A percentile compares a stretch with the other conserved stretches of the same genome.
Evolutionary conservation across 805 yeast species (phyloP).

Genomic region (Candida adriatica): DNA sequence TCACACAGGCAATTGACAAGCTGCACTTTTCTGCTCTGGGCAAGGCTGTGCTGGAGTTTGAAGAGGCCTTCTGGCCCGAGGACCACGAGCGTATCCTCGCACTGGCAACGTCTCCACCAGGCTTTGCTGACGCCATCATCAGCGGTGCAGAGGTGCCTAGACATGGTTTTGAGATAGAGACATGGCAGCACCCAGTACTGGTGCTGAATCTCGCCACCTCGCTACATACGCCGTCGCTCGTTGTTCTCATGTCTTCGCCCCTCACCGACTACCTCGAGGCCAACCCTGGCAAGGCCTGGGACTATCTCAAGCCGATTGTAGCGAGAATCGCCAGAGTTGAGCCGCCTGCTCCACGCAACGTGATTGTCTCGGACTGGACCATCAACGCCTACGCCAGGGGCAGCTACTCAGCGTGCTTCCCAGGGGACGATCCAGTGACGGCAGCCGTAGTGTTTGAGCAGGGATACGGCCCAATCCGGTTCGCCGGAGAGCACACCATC

Average conservation of each 20-base stretch:
- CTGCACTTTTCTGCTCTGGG: constrained; percentile 66
- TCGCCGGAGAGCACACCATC: constrained; percentile 89
- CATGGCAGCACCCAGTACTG: constrained; percentile 55
- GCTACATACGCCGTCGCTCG: constrained; percentile 44
- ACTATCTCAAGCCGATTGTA: constrained; percentile 42
- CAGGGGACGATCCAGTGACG: constrained; percentile 65
- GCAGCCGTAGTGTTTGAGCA: constrained; percentile 53
- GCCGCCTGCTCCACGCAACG: constrained; percentile 32
- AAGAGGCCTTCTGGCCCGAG: constrained; percentile 50
- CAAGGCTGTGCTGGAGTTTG: constrained; percentile 66
- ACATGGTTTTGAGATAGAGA: constrained; percentile 11
- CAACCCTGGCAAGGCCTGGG: constrained; percentile 48
- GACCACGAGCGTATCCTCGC: constrained; percentile 44
- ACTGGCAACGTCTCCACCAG: constrained; percentile 31
- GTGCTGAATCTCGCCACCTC: constrained; percentile 53
- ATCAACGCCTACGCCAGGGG: constrained; percentile 73
- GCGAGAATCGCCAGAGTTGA: constrained; percentile 7
- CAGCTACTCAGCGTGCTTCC: constrained; percentile 66
- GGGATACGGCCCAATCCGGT: constrained; percentile 56
- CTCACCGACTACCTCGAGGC: constrained; percentile 54
- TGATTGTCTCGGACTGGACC: constrained; percentile 68
- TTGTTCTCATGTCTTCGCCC: constrained; percentile 67
- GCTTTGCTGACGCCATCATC: constrained; percentile 11
- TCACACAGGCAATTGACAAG: constrained; percentile 36
- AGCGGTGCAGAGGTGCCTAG: constrained; percentile 4